A percentile compares a stretch with the other conserved stretches of the same genome.
Conservation (phyloP, 805 yeast species). For the Wickerhamiella brachini region DNA sequence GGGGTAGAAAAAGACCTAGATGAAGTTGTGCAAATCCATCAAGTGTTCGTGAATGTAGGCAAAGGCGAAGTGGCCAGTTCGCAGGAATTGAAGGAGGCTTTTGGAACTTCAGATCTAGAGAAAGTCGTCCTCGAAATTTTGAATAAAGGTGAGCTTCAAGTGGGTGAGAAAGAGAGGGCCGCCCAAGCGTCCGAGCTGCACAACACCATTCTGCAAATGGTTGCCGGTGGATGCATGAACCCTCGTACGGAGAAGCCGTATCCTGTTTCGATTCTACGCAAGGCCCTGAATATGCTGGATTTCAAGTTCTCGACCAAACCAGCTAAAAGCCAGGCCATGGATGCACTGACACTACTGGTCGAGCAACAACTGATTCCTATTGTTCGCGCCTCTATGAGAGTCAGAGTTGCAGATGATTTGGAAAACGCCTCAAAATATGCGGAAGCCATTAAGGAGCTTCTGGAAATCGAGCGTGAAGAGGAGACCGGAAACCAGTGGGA, state of each 20-base stretch:
- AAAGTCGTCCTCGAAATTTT: conserved; percentile 68
- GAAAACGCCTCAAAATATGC: conserved; percentile 32
- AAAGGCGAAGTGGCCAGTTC: conserved; percentile 88
- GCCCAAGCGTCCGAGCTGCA: conserved; percentile 58
- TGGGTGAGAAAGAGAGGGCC: conserved; percentile 84
- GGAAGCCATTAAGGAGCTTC: conserved; percentile 30
- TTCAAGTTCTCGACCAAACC: conserved; percentile 55
- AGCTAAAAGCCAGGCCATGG: conserved; percentile 81
- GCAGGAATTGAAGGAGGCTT: conserved; percentile 61
- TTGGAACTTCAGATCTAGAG: conserved; percentile 65
- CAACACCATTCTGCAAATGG: conserved; percentile 68
- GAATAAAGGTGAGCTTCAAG: conserved; percentile 84
- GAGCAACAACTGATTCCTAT: conserved; percentile 79
- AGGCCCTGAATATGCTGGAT: conserved; percentile 55
- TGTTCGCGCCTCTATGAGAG: conserved; percentile 86
- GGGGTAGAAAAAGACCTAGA: conserved; percentile 86
- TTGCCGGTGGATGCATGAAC: conserved; percentile 82
- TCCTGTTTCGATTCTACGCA: conserved; percentile 88
- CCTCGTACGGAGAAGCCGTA: conserved; percentile 82
- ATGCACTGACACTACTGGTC: conserved; percentile 69
- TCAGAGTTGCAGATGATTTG: conserved; percentile 42
- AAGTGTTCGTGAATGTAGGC: conserved; percentile 81
- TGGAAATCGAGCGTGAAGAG: conserved; percentile 33
- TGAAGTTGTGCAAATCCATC: conserved; percentile 93
- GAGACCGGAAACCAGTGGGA: conserved; percentile 33